A percentile compares a stretch with the other conserved stretches of the same genome.
These are phyloP conservation scores for Hypoxylon lenormandii DNA, from an alignment of 495 filamentous ascomycete species.

Conservation along the genomic window DNA sequence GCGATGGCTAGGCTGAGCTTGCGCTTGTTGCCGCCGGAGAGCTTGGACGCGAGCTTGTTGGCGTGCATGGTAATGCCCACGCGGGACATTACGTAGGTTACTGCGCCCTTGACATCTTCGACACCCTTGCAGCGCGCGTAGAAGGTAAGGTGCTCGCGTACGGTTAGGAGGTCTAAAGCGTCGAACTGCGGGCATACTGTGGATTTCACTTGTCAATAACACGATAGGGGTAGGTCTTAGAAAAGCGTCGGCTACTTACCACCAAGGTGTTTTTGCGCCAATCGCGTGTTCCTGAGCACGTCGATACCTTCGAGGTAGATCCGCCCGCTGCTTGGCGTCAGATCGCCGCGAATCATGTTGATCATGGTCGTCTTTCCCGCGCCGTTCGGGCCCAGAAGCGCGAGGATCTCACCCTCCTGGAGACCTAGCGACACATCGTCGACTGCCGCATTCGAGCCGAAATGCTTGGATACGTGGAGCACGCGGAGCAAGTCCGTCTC, in stretches of 20 bases:
- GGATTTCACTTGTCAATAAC: constrained; percentile 54
- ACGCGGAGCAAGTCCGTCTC: constrained; percentile 72
- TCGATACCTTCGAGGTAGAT: constrained; percentile 75
- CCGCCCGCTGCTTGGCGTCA: constrained; percentile 68
- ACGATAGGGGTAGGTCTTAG: background rate
- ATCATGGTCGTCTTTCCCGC: constrained; percentile 82
- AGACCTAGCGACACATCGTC: constrained; percentile 77
- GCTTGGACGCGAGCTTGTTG: constrained; percentile 64
- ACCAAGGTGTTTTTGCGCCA: constrained; percentile 45
- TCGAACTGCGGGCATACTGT: constrained; percentile 75
- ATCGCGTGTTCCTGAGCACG: constrained; percentile 52
- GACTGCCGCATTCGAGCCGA: constrained; percentile 70
- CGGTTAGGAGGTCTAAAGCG: constrained; percentile 69
- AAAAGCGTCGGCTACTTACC: constrained; percentile 25
- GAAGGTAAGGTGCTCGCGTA: constrained; percentile 71
- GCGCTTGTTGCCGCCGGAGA: constrained; percentile 75
- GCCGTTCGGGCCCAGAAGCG: constrained; percentile 78
- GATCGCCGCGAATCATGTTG: constrained; percentile 77
- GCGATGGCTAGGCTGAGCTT: constrained; percentile 75
- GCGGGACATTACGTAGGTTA: constrained; percentile 62
- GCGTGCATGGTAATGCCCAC: constrained; percentile 65
- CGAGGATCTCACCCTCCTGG: constrained; percentile 73
- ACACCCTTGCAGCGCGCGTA: constrained; percentile 73
- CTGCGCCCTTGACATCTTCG: constrained; percentile 64
- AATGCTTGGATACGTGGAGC: constrained; percentile 73